Conservation (phyloP, 805 yeast species). For the Candida qinlingensis region DNA sequence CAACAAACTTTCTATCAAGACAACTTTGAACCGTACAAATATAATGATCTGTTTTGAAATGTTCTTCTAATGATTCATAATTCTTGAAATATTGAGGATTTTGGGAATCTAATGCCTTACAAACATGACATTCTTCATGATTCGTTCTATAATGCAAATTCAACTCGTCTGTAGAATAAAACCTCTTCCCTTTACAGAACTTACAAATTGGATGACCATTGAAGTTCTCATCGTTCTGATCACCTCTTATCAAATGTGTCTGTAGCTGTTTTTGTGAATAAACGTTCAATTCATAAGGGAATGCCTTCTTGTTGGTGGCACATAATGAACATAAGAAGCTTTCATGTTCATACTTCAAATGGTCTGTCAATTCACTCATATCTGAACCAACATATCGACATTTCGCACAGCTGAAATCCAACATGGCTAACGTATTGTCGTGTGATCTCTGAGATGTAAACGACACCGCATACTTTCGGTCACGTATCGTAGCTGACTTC, state of each 20-base stretch:
- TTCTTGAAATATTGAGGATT: conserved; percentile 72
- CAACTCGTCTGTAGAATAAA: conserved; percentile 86
- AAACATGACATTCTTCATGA: conserved; percentile 88
- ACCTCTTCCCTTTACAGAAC: conserved; percentile 68
- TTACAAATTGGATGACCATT: conserved; percentile 86
- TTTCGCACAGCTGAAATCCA: conserved; percentile 46
- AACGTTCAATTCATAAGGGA: conserved; percentile 62
- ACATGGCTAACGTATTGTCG: conserved; percentile 43
- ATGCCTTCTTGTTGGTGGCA: conserved; percentile 68
- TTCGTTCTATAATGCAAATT: conserved; percentile 72
- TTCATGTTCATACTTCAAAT: conserved; percentile 59
- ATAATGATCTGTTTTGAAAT: conserved; percentile 69
- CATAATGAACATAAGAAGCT: conserved; percentile 71
- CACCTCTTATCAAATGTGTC: conserved; percentile 70
- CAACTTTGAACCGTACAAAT: conserved; percentile 75
- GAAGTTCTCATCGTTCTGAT: conserved; percentile 56
- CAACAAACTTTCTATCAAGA: conserved; percentile 86
- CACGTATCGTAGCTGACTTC: conserved; percentile 27
- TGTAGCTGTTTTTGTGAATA: conserved; percentile 59
- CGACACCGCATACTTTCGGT: conserved; percentile 46
- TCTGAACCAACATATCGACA: conserved; percentile 27
- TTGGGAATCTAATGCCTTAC: conserved; percentile 62
- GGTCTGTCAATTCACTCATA: conserved; percentile 59
- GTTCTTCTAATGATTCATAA: conserved; percentile 69
- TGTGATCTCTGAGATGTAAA: conserved; percentile 53